Evolutionary conservation across 352 stramenopile genomes (phyloP).

Genomic region (Bremia lactucae): DNA sequence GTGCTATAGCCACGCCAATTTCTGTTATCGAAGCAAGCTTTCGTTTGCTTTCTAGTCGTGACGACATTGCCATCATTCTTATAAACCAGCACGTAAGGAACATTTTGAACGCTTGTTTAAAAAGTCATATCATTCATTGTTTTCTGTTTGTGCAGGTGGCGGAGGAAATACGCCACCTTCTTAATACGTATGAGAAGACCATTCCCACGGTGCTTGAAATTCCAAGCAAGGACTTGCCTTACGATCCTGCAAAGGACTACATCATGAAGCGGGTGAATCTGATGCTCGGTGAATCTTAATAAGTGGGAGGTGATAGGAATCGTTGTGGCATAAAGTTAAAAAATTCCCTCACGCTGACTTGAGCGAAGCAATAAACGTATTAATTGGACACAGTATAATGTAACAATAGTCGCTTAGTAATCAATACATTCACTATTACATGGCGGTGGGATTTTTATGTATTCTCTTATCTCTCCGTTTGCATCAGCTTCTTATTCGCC

Average conservation of each 20-base stretch:
- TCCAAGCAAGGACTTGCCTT: conserved; percentile 91
- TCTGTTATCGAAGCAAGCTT: conserved; percentile 90
- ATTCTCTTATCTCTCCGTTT: conserved; percentile 14
- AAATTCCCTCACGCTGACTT: not conserved
- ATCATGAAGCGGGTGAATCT: conserved; percentile 97
- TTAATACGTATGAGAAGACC: conserved; percentile 97
- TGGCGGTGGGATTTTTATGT: conserved; percentile 12
- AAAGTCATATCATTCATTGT: not conserved
- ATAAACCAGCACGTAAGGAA: conserved; percentile 95
- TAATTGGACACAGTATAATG: not conserved
- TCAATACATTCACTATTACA: conserved; percentile 35
- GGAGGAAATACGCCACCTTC: conserved; percentile 95
- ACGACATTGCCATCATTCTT: conserved; percentile 97
- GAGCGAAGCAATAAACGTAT: not conserved
- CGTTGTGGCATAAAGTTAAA: conserved; percentile 1
- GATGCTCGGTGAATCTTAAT: conserved; percentile 76
- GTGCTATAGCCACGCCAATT: conserved; percentile 67
- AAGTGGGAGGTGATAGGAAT: not conserved
- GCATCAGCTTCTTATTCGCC: conserved; percentile 9
- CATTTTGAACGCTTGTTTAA: not conserved
- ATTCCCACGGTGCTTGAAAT: conserved; percentile 99
- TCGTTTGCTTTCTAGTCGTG: conserved; percentile 84
- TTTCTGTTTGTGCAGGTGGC: conserved; percentile 60
- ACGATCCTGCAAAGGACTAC: conserved; percentile 97
- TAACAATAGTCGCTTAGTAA: conserved; percentile 12